A percentile compares a stretch with the other conserved stretches of the same genome.
phyloP scores from a whole-genome alignment of 352 stramenopile genomes.

The Phytophthora vignae region DNA sequence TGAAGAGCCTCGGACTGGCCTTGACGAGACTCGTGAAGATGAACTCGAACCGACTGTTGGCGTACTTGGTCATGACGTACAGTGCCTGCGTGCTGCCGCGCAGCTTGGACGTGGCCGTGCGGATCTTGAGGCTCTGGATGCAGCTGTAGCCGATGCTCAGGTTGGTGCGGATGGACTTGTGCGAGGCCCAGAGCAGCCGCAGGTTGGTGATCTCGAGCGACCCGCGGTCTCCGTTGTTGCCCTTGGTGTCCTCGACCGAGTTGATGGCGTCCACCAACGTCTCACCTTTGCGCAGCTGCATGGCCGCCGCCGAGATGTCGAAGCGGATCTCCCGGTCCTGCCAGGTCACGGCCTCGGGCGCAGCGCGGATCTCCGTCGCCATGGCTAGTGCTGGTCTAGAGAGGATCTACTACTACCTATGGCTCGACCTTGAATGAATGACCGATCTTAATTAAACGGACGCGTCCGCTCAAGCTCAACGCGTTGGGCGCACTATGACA shows the following conservation, averaged over 20 bases:
- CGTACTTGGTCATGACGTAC: slow-evolving; percentile 93
- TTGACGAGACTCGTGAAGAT: slow-evolving; percentile 96
- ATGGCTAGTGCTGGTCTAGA: background rate
- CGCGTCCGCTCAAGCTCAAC: slow-evolving; percentile 13
- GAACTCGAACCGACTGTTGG: slow-evolving; percentile 91
- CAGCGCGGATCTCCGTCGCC: slow-evolving; percentile 63
- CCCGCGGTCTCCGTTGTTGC: slow-evolving; percentile 93
- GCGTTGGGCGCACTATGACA: background rate
- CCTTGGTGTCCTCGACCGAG: slow-evolving; percentile 95
- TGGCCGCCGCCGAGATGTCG: slow-evolving; percentile 66
- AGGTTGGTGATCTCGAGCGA: slow-evolving; percentile 93
- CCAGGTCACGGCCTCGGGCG: slow-evolving; percentile 78
- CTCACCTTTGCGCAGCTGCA: slow-evolving; percentile 86
- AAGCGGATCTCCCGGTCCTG: slow-evolving; percentile 94
- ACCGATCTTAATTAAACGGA: slow-evolving; percentile 10
- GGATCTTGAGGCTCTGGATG: slow-evolving; percentile 90
- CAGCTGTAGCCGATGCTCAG: slow-evolving; percentile 89
- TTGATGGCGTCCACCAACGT: slow-evolving; percentile 93
- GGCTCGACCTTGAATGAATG: background rate
- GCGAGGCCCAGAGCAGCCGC: slow-evolving; percentile 90
- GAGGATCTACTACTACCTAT: background rate
- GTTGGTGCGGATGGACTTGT: slow-evolving; percentile 89
- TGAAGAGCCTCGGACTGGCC: slow-evolving; percentile 91
- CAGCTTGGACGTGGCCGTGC: slow-evolving; percentile 90
- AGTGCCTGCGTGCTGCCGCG: slow-evolving; percentile 92